Percentiles rank a stretch among this genome's conserved stretches.
Conservation (phyloP, 2,329 filamentous ascomycete species). For the Fusarium odoratissimum region DNA sequence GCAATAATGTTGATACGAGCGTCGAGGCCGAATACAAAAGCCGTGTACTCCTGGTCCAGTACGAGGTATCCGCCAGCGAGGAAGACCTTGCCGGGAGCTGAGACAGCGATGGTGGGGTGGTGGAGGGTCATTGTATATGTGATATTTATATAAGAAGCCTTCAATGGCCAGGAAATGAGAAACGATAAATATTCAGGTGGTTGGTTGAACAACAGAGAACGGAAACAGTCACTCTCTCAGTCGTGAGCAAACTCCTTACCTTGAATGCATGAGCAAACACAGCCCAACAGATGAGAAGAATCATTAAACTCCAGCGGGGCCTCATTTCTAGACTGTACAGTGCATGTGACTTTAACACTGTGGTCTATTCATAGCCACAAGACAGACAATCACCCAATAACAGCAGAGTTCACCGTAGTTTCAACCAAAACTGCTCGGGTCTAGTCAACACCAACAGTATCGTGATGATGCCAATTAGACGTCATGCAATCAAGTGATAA, state of each 20-base stretch:
- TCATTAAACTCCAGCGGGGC: conserved; percentile 39
- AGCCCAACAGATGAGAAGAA: conserved; percentile 23
- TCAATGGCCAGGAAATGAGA: not conserved
- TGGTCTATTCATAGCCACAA: conserved; percentile 10
- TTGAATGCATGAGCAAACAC: conserved; percentile 15
- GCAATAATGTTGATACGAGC: conserved; percentile 75
- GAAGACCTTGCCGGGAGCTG: conserved; percentile 95
- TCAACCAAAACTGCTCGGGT: not conserved
- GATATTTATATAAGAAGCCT: conserved; percentile 1
- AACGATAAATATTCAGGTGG: too few species aligned
- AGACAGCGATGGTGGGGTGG: conserved; percentile 70
- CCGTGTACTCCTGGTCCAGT: conserved; percentile 87
- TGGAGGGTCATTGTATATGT: conserved; percentile 30
- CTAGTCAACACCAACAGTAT: not conserved
- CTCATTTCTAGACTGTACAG: conserved; percentile 37
- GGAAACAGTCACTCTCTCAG: not conserved
- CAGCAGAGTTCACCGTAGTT: conserved; percentile 4
- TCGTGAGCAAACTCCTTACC: conserved; percentile 34
- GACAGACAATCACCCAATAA: conserved; percentile 14
- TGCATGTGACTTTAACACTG: conserved; percentile 29
- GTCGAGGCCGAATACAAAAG: conserved; percentile 75
- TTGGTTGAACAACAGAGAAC: too few species aligned
- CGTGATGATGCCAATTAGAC: conserved; percentile 28
- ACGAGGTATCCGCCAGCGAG: conserved; percentile 95
- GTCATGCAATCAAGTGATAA: conserved; percentile 2